A percentile compares a stretch with the other conserved stretches of the same genome.
These are phyloP conservation scores for Apiospora saccharicola DNA, from an alignment of 2,329 filamentous ascomycete genomes.

Conservation along the genomic window DNA sequence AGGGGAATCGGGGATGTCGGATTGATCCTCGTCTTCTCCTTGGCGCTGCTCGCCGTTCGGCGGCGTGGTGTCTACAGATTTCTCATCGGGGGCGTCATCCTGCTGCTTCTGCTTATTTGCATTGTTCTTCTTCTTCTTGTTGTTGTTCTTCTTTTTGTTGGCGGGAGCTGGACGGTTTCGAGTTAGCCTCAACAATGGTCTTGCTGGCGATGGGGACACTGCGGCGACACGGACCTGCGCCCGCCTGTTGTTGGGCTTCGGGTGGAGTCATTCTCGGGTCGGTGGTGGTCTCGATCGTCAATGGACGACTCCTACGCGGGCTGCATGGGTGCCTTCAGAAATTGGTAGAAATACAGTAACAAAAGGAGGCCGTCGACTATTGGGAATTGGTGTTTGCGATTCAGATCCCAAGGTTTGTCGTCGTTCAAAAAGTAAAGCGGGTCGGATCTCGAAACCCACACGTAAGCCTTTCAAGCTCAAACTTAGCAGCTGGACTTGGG, in stretches of 20 bases:
- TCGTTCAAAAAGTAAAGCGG: constrained; percentile 23
- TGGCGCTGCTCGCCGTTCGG: constrained; percentile 38
- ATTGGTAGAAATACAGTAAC: background rate
- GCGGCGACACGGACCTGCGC: constrained; percentile 37
- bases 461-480: constrained; percentile 33
- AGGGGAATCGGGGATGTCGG: constrained; percentile 54
- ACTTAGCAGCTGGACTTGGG: constrained; percentile 18
- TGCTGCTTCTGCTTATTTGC: constrained; percentile 25
- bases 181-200: constrained; percentile 22
- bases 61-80: constrained; percentile 32
- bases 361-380: background rate
- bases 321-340: constrained; percentile 1
- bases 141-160: constrained; percentile 64
- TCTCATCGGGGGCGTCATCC: constrained; percentile 32
- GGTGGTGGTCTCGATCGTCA: constrained; percentile 11
- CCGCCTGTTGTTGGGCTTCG: constrained; percentile 40
- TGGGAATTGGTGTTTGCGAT: constrained; percentile 19
- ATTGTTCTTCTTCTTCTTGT: constrained; percentile 65
- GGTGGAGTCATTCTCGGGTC: constrained; percentile 40
- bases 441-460: constrained; percentile 30
- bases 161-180: constrained; percentile 38
- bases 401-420: constrained; percentile 9
- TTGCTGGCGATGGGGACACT: constrained; percentile 22
- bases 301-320: background rate
- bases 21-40: constrained; percentile 48